Evolutionary conservation across 2,329 filamentous ascomycete genomes (phyloP).

Genomic region (Xylaria hypoxylon): DNA sequence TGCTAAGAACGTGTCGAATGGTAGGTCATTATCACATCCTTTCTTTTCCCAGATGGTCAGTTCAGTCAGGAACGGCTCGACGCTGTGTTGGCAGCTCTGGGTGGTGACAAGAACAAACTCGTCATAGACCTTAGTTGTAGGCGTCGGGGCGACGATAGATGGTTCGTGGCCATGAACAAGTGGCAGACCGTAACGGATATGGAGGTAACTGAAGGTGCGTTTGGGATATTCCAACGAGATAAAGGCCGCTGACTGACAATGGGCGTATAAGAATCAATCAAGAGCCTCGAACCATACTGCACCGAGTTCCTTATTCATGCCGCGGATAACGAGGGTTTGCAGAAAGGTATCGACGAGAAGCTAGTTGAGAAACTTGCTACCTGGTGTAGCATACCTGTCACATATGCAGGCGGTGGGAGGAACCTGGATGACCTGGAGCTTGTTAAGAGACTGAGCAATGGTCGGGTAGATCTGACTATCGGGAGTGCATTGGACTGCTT

Average conservation of each 20-base stretch:
- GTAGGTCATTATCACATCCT: constrained; percentile 97
- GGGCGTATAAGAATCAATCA: constrained; percentile 75
- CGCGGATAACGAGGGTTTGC: constrained; percentile 94
- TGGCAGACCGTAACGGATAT: constrained; percentile 99
- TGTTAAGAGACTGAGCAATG: constrained; percentile 81
- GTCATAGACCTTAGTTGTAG: constrained; percentile 97
- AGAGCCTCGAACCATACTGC: constrained; percentile 86
- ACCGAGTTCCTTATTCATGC: constrained; percentile 97
- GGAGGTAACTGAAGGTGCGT: constrained; percentile 85
- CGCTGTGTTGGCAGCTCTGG: constrained; percentile 77
- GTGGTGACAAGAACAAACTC: constrained; percentile 79
- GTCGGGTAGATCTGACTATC: constrained; percentile 92
- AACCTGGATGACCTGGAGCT: constrained; percentile 83
- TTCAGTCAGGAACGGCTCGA: constrained; percentile 84
- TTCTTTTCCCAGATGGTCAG: constrained; percentile 84
- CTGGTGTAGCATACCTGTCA: constrained; percentile 94
- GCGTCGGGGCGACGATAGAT: constrained; percentile 74
- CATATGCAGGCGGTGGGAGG: constrained; percentile 94
- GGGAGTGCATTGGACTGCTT: constrained; percentile 97
- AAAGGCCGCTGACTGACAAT: constrained; percentile 7
- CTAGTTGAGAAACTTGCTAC: constrained; percentile 80
- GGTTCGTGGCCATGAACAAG: constrained; percentile 99
- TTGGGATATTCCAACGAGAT: background rate
- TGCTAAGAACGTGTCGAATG: constrained; percentile 30
- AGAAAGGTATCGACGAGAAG: constrained; percentile 88